phyloP scores from a whole-genome alignment of 2,329 filamentous ascomycete species.

The Dryadomyces quercivorus region DNA sequence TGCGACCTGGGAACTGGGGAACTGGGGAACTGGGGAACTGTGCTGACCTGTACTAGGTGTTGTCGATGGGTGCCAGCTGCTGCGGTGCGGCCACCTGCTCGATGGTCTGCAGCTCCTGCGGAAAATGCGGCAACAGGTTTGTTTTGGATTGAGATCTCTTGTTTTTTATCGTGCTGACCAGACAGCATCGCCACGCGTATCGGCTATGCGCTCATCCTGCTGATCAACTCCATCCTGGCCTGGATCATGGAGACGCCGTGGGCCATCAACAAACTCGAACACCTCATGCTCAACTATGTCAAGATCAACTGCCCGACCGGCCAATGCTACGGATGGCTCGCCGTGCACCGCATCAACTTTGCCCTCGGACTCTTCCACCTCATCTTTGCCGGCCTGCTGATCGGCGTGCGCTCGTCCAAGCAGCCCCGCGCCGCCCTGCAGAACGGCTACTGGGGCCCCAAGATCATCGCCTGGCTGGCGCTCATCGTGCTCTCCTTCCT shows the following conservation, averaged over 20 bases:
- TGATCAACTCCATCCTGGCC: slow-evolving; percentile 91
- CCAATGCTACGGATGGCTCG: slow-evolving; percentile 89
- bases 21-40: too few relatives aligned
- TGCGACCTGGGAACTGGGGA: too few relatives aligned
- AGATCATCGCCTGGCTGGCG: slow-evolving; percentile 77
- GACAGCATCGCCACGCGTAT: slow-evolving; percentile 87
- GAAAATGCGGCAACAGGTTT: slow-evolving; percentile 91
- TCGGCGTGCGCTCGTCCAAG: slow-evolving; percentile 79
- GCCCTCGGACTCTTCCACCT: slow-evolving; percentile 90
- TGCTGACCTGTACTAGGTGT: slow-evolving; percentile 1
- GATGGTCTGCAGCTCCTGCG: slow-evolving; percentile 88
- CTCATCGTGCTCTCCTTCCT: slow-evolving; percentile 88
- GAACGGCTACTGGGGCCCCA: slow-evolving; percentile 98
- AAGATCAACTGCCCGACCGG: slow-evolving; percentile 86
- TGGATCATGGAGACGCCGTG: slow-evolving; percentile 99
- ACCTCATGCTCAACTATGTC: slow-evolving; percentile 89
- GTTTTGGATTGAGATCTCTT: slow-evolving; percentile 1
- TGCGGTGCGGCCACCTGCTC: slow-evolving; percentile 95
- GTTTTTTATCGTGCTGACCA: slow-evolving; percentile 5
- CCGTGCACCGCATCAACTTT: slow-evolving; percentile 96
- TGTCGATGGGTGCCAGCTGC: slow-evolving; percentile 57
- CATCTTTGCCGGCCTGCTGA: slow-evolving; percentile 68
- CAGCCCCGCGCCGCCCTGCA: slow-evolving; percentile 80
- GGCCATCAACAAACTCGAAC: slow-evolving; percentile 91
- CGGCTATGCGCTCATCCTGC: slow-evolving; percentile 85